phyloP scores from a whole-genome alignment of 164 flowering plant species.

The Chimonanthus salicifolius region DNA sequence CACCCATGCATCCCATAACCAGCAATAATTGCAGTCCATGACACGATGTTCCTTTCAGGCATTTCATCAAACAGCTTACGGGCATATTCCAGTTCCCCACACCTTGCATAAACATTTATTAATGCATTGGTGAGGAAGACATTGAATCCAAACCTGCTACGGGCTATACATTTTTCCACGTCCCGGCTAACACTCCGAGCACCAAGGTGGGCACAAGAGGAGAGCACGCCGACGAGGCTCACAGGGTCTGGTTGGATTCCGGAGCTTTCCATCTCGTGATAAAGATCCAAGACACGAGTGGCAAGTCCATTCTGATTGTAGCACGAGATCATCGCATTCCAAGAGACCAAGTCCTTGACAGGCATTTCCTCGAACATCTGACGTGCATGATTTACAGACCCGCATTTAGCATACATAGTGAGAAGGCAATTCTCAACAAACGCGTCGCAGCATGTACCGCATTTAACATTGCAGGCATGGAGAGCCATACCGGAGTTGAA shows the following conservation, averaged over 20 bases:
- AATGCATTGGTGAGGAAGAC: slow-evolving; percentile 53
- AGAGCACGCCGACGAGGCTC: slow-evolving; percentile 64
- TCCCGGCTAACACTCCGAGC: slow-evolving; percentile 50
- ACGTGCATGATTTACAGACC: slow-evolving; percentile 41
- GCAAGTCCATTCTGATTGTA: slow-evolving; percentile 81
- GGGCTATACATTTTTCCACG: slow-evolving; percentile 44
- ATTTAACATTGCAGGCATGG: slow-evolving; percentile 52
- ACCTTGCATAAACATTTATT: slow-evolving; percentile 75
- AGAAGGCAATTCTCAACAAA: slow-evolving; percentile 68
- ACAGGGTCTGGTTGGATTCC: slow-evolving; percentile 63
- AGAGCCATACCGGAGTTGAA: slow-evolving; percentile 49
- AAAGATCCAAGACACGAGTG: slow-evolving; percentile 54
- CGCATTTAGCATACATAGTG: slow-evolving; percentile 72
- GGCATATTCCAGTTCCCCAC: slow-evolving; percentile 67
- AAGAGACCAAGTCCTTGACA: slow-evolving; percentile 60
- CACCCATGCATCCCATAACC: slow-evolving; percentile 94
- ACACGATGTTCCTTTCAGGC: slow-evolving; percentile 50
- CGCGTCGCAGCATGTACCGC: slow-evolving; percentile 37
- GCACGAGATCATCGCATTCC: slow-evolving; percentile 94
- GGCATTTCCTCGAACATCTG: slow-evolving; percentile 57
- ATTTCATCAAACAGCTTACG: slow-evolving; percentile 49
- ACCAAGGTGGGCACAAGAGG: slow-evolving; percentile 79
- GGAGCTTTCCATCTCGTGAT: slow-evolving; percentile 39
- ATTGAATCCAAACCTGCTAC: slow-evolving; percentile 39
- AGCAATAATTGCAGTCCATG: slow-evolving; percentile 80